These are phyloP conservation scores for Boletus barrowsii DNA, from an alignment of 768 basidiomycete species.

Conservation along the genomic window DNA sequence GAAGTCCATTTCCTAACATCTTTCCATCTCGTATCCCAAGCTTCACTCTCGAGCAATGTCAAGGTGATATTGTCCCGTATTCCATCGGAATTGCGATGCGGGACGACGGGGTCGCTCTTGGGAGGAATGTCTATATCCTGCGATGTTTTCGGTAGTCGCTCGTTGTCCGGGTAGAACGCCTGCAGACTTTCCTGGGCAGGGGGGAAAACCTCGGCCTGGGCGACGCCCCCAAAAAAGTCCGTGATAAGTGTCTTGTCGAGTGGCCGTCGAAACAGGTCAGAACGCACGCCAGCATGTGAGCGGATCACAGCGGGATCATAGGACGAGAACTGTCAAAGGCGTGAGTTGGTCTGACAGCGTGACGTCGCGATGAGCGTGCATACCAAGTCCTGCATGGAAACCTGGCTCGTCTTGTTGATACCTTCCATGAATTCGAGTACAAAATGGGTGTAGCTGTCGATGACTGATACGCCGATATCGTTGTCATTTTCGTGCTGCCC, in stretches of 20 bases:
- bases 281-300: conserved; percentile 88
- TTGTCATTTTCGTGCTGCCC: conserved; percentile 85
- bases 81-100: not conserved
- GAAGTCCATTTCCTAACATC: conserved; percentile 30
- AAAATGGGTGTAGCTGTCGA: conserved; percentile 92
- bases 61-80: not conserved
- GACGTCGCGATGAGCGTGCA: conserved; percentile 26
- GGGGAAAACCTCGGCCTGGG: conserved; percentile 69
- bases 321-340: conserved; percentile 62
- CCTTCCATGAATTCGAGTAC: conserved; percentile 88
- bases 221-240: conserved; percentile 87
- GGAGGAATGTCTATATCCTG: not conserved
- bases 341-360: conserved; percentile 6
- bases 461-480: conserved; percentile 93
- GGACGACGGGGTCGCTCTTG: not conserved
- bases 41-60: not conserved
- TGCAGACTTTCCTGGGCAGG: not conserved
- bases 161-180: not conserved
- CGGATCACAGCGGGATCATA: conserved; percentile 73
- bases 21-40: conserved; percentile 22
- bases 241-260: conserved; percentile 66
- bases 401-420: conserved; percentile 85
- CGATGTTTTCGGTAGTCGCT: not conserved
- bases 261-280: conserved; percentile 70
- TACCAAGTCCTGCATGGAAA: conserved; percentile 80